Percentiles rank a stretch among this genome's conserved stretches.
These are phyloP conservation scores for Leptosphaerulina australis DNA, from an alignment of 2,329 filamentous ascomycete genomes.

Conservation along the genomic window DNA sequence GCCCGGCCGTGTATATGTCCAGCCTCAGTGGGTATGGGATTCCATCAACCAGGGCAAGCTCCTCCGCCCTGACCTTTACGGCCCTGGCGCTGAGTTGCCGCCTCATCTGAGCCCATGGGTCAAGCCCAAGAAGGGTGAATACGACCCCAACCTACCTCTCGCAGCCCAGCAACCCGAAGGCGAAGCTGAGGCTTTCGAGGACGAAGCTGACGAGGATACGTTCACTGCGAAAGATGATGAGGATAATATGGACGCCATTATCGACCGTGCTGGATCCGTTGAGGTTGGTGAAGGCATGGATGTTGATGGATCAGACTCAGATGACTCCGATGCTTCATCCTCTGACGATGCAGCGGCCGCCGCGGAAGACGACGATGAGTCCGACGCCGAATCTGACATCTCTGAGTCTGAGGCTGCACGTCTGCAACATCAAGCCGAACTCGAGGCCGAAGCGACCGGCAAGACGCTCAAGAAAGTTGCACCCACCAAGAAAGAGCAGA, in stretches of 20 bases:
- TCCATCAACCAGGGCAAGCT: constrained; percentile 91
- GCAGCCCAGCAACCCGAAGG: constrained; percentile 87
- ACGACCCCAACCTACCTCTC: constrained; percentile 85
- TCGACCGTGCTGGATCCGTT: constrained; percentile 49
- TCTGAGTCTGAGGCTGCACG: constrained; percentile 65
- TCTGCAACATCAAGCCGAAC: constrained; percentile 80
- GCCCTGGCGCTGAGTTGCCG: constrained; percentile 85
- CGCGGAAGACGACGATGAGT: constrained; percentile 58
- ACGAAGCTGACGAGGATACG: constrained; percentile 55
- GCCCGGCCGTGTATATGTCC: constrained; percentile 89
- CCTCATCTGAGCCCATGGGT: constrained; percentile 97
- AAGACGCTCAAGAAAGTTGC: constrained; percentile 50
- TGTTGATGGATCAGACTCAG: constrained; percentile 50
- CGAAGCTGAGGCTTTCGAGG: constrained; percentile 76
- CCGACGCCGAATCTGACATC: constrained; percentile 54
- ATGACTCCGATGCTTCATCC: constrained; percentile 54
- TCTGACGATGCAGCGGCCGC: constrained; percentile 38
- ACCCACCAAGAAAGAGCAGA: constrained; percentile 61
- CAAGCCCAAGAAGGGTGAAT: constrained; percentile 81
- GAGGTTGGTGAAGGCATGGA: constrained; percentile 60
- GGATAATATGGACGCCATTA: constrained; percentile 38
- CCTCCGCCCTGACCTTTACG: constrained; percentile 84
- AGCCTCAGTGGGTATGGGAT: constrained; percentile 99
- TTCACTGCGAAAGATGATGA: constrained; percentile 49
- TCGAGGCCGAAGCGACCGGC: constrained; percentile 89